These are phyloP conservation scores for Avena insularis DNA, from an alignment of 176 grass and related monocot species.

Conservation along the genomic window DNA sequence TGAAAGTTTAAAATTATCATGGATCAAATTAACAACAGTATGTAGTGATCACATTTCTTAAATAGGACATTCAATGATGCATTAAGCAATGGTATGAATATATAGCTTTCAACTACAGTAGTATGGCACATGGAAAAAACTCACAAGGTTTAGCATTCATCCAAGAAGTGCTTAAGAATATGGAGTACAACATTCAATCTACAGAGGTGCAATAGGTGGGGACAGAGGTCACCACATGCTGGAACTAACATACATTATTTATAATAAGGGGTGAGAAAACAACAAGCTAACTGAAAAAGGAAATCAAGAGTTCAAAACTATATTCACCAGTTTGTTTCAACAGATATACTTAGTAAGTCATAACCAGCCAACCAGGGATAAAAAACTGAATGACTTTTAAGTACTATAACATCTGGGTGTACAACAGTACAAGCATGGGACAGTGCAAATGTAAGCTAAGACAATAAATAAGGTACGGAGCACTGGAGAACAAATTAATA, in stretches of 20 bases:
- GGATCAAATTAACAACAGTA: background rate
- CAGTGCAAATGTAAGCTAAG: background rate
- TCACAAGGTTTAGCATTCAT: background rate
- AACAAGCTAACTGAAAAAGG: background rate
- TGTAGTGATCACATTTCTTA: constrained; percentile 1
- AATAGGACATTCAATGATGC: constrained; percentile 13
- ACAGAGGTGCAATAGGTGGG: background rate
- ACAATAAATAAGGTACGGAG: background rate
- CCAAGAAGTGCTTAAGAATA: constrained; percentile 8
- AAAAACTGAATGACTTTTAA: constrained; percentile 9
- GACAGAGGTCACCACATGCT: background rate
- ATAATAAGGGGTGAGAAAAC: constrained; percentile 20
- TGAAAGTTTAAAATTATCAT: constrained; percentile 8
- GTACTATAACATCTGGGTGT: constrained; percentile 1
- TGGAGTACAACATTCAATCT: background rate
- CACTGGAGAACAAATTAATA: background rate
- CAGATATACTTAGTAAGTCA: background rate
- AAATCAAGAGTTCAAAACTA: background rate
- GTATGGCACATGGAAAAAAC: background rate
- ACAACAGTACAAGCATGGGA: background rate
- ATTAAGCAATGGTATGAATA: background rate
- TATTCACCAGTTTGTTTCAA: constrained; percentile 19
- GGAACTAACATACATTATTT: constrained; percentile 16
- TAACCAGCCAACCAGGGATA: background rate
- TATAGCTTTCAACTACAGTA: constrained; percentile 17